Conservation (phyloP, 1,284 basidiomycete genomes). For the Ganoderma meredithae region DNA sequence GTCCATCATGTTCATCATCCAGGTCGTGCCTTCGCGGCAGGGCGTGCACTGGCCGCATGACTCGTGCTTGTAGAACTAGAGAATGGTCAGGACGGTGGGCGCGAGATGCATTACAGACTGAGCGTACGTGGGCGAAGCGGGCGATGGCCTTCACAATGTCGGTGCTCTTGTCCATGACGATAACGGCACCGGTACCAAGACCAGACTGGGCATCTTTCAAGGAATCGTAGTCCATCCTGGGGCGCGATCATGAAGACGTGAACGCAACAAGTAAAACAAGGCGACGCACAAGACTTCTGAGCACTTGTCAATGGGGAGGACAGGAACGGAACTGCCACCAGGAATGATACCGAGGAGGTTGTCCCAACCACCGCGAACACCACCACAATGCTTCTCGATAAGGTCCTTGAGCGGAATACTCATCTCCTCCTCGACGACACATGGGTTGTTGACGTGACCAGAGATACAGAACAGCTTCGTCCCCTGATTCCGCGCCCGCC, state of each 20-base stretch:
- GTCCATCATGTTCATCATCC: conserved; percentile 99
- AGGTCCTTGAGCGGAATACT: conserved; percentile 94
- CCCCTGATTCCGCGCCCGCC: conserved; percentile 92
- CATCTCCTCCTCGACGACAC: conserved; percentile 99
- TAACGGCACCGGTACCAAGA: conserved; percentile 97
- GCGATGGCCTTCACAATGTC: conserved; percentile 95
- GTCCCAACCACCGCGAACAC: conserved; percentile 94
- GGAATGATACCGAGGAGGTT: conserved; percentile 96
- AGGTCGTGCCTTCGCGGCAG: conserved; percentile 95
- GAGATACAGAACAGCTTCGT: conserved; percentile 97
- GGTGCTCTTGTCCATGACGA: conserved; percentile 98
- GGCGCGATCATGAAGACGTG: conserved; percentile 14
- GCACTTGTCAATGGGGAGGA: conserved; percentile 85
- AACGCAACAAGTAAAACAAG: not conserved
- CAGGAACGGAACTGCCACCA: conserved; percentile 95
- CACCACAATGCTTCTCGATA: conserved; percentile 96
- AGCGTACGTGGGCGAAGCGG: conserved; percentile 83
- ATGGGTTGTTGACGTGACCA: conserved; percentile 98
- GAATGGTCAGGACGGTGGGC: not conserved
- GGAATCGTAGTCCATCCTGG: conserved; percentile 97
- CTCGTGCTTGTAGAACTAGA: conserved; percentile 96
- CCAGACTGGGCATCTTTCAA: conserved; percentile 95
- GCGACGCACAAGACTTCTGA: conserved; percentile 82
- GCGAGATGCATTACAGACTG: not conserved
- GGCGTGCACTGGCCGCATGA: conserved; percentile 99